Conservation (phyloP, 805 yeast species). For the Helenozyma rhizophorensis region DNA sequence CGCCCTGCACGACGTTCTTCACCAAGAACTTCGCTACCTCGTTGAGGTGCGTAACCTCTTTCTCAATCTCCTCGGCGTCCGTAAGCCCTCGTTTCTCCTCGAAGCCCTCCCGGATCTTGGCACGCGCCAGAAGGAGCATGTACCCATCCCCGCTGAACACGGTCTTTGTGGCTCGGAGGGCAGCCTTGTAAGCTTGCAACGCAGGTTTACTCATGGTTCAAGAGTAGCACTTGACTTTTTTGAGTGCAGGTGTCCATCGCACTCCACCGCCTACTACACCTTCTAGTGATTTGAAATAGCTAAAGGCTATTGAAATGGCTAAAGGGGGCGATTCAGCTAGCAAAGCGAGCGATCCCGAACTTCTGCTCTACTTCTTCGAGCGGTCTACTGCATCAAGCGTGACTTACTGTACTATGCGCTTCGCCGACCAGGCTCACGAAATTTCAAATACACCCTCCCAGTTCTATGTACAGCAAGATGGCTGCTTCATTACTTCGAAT, state of each 20-base stretch:
- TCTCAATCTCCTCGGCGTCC: conserved; percentile 41
- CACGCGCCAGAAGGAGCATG: conserved; percentile 56
- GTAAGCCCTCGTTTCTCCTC: conserved; percentile 24
- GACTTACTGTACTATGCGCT: too few species aligned
- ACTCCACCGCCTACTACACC: too few species aligned
- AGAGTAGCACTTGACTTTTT: background rate
- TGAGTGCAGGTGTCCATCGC: background rate
- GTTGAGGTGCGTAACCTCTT: conserved; percentile 37
- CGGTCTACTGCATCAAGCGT: too few species aligned
- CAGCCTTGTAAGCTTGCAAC: conserved; percentile 57
- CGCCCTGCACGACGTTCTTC: conserved; percentile 85
- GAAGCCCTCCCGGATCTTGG: conserved; percentile 53
- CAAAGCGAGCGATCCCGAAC: too few species aligned
- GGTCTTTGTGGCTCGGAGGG: conserved; percentile 59
- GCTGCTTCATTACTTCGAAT: too few species aligned
- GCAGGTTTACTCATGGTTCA: conserved; percentile 8
- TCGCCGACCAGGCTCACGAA: too few species aligned
- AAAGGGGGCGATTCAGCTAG: too few species aligned
- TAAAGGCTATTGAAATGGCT: too few species aligned
- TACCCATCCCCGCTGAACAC: conserved; percentile 52
- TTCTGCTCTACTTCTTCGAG: too few species aligned
- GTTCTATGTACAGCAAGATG: too few species aligned
- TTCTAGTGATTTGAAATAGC: too few species aligned
- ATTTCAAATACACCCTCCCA: too few species aligned
- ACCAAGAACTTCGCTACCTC: conserved; percentile 69